Percentiles rank a stretch among this genome's conserved stretches.
Evolutionary conservation across 2,329 filamentous ascomycete species (phyloP).

Genomic region (Exophiala mesophila): DNA sequence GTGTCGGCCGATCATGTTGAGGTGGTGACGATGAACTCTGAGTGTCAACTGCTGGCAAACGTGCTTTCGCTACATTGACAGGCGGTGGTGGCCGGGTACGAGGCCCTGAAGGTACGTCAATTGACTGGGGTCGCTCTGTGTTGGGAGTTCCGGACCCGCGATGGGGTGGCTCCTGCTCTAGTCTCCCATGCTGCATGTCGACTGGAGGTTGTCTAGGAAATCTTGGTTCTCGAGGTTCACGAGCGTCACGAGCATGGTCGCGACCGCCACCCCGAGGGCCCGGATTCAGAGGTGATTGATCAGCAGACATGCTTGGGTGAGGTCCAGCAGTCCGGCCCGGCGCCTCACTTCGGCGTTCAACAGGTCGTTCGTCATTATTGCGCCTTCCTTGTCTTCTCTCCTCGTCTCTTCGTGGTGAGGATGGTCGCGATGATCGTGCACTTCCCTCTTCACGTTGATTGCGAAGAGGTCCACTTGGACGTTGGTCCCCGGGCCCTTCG

Average conservation of each 20-base stretch:
- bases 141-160: conserved; percentile 37
- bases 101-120: conserved; percentile 53
- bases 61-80: conserved; percentile 20
- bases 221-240: conserved; percentile 14
- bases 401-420: conserved; percentile 26
- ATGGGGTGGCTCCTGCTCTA: conserved; percentile 36
- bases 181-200: conserved; percentile 45
- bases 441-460: conserved; percentile 18
- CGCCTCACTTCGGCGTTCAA: conserved; percentile 11
- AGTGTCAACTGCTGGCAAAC: conserved; percentile 14
- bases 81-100: conserved; percentile 32
- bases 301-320: conserved; percentile 3
- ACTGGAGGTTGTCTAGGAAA: conserved; percentile 22
- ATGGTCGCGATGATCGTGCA: conserved; percentile 19
- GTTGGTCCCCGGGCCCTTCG: conserved; percentile 21
- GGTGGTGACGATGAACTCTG: conserved; percentile 12
- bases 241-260: background rate
- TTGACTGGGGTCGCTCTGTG: conserved; percentile 35
- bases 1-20: conserved; percentile 36
- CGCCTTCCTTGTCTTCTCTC: conserved; percentile 19
- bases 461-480: conserved; percentile 11
- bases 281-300: conserved; percentile 4
- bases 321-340: conserved; percentile 3
- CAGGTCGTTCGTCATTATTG: conserved; percentile 20
- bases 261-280: conserved; percentile 1